Base-by-base conservation (phyloP, 2,329 filamentous ascomycete species). In the Pochonia chlamydosporia region DNA sequence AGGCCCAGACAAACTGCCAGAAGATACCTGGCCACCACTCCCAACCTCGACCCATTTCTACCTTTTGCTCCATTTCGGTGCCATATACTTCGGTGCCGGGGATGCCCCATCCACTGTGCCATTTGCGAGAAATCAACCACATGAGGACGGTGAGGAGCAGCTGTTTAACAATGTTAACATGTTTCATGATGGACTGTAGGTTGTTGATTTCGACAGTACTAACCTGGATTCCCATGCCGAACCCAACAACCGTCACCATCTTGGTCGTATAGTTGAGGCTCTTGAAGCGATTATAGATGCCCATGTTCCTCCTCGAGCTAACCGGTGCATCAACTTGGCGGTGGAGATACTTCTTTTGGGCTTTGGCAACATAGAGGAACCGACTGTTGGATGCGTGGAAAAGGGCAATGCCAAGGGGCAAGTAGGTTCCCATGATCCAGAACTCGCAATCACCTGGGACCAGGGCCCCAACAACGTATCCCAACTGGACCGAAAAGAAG, bases 21-120 rank as follows among this genome's bases (percentile, higher is more conserved):
- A 81, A 63, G 31, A 80, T 71, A 1, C 75, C 78, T 3, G 78
- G 78, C 65, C 78, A 75, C 82, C 83, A 87, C 66, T 87, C 84
- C 71, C 75, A 82, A 3, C 84, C 82, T 16, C 68, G 59, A 41
- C 63, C 61, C 55, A 73, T 71, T 13, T 67, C 59, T 16, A 70
- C 63, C 28, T 68, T 65, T 33, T 72, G 66, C 37, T 78, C 72
- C 47, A 73, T 71, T 9, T 75, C 70, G 10, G 48, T 50, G 3
- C 75, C 76, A 21, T 60, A 55, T 43, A 82, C 77, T 50, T 81
- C 81, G 24, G 78, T 79, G 35, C 78, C 75, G 6, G 79, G 81
- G 16, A 82, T 72, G 40, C 79, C 76, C 42, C 78, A 84, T 5
- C 71, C 71, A 16, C 65, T 60, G 54, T 85, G 82, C 55, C 82